Conservation (phyloP, 495 filamentous ascomycete genomes). For the Tuber calosporum region DNA sequence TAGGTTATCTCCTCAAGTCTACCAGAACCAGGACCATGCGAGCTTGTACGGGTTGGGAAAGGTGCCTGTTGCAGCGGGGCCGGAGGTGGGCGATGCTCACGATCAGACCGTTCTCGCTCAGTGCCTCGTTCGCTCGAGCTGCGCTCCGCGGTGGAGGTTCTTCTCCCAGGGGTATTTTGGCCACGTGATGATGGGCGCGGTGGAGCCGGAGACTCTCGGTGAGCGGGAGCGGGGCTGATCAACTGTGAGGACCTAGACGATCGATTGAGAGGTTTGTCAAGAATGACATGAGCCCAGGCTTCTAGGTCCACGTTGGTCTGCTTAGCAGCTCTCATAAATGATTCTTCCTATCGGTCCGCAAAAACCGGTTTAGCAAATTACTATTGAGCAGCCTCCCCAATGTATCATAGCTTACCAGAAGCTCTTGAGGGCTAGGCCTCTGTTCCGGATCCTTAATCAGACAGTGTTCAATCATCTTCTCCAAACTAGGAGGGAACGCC, state of each 20-base stretch:
- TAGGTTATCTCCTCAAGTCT: not conserved
- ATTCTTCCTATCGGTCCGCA: constrained; percentile 28
- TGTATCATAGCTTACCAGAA: constrained; percentile 44
- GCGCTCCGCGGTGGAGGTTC: constrained; percentile 24
- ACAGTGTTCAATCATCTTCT: constrained; percentile 95
- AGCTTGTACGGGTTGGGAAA: constrained; percentile 31
- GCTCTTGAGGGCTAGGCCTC: constrained; percentile 82
- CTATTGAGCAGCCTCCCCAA: constrained; percentile 38
- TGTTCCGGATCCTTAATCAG: constrained; percentile 78
- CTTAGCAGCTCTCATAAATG: constrained; percentile 41
- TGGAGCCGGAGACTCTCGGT: constrained; percentile 32
- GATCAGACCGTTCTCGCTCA: constrained; percentile 26
- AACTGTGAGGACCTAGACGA: constrained; percentile 32
- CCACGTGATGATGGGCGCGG: constrained; percentile 31
- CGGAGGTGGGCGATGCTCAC: constrained; percentile 14
- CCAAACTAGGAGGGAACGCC: constrained; percentile 86
- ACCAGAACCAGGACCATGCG: constrained; percentile 7
- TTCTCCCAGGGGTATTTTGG: constrained; percentile 22
- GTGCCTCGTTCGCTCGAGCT: constrained; percentile 23
- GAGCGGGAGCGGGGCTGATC: constrained; percentile 27
- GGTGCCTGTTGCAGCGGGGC: constrained; percentile 6
- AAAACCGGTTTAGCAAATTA: constrained; percentile 28
- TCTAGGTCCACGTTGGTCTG: constrained; percentile 41
- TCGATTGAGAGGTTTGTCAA: constrained; percentile 39
- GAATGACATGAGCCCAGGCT: constrained; percentile 36